Evolutionary conservation across 2,329 filamentous ascomycete genomes (phyloP).

Genomic region (Penicillium griseofulvum): DNA sequence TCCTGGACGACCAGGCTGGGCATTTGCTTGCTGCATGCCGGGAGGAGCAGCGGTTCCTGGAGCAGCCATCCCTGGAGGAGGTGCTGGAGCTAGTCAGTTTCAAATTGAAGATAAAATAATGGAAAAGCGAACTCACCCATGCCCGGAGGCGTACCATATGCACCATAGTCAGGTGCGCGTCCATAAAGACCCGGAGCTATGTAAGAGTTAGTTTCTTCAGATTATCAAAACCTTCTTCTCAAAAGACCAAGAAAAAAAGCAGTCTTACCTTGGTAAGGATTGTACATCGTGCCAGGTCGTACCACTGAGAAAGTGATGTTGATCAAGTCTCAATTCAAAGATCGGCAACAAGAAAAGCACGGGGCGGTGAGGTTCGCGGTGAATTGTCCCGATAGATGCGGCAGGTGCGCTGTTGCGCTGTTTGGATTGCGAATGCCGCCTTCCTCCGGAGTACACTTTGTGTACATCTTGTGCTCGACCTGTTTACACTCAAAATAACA

Average conservation of each 20-base stretch:
- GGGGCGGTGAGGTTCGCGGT: conserved; percentile 1
- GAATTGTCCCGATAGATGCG: background rate
- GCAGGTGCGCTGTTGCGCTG: background rate
- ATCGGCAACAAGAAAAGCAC: background rate
- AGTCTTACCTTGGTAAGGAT: conserved; percentile 43
- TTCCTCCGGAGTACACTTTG: no score
- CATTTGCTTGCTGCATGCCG: conserved; percentile 72
- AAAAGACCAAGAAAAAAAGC: background rate
- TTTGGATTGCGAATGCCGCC: no score
- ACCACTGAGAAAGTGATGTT: background rate
- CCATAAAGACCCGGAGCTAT: conserved; percentile 60
- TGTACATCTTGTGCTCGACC: background rate
- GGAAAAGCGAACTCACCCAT: conserved; percentile 61
- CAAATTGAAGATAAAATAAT: conserved; percentile 7
- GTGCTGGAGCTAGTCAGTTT: conserved; percentile 49
- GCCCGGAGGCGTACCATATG: conserved; percentile 73
- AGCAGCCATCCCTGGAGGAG: conserved; percentile 74
- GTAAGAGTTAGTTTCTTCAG: conserved; percentile 10
- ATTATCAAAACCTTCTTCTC: background rate
- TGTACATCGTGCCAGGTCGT: conserved; percentile 39
- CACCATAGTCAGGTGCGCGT: conserved; percentile 69
- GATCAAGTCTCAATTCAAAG: conserved; percentile 2
- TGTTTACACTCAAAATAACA: background rate
- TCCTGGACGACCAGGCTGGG: conserved; percentile 73
- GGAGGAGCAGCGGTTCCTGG: conserved; percentile 78